Evolutionary conservation across 176 grass and related monocot species (phyloP), one percentile per base, ranked within the genome.

Genomic region (Lolium multiflorum): DNA sequence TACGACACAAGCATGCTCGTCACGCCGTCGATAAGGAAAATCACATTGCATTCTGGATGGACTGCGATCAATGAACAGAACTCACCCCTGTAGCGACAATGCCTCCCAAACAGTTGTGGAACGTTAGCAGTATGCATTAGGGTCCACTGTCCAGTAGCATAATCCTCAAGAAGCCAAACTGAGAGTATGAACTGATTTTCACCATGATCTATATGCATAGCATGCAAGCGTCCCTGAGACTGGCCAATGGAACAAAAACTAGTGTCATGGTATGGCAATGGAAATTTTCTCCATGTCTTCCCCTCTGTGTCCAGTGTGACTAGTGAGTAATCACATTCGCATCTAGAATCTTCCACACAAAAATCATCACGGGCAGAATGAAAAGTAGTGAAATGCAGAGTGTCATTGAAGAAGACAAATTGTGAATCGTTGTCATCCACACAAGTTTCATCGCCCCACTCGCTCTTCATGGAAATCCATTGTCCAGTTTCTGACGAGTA

Each of bases 241-340:
- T 28, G 61, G 1, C 21, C 24, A 1, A 64, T 64, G 61, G 61
- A 64, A 28, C 61, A 12, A 64, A 5, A 14, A 28, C 0, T 20
- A 12, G 4, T 28, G 24, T 4, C 61, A 64, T 64, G 61, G 61
- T 28, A 64, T 28, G 61, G 24, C 24, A 64, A 13, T 6, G 22
- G 61, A 64, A 64, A 64, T 28, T 26, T 64, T 4, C 61, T 64
- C 11, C 22, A 28, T 6, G 61, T 28, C 24, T 64, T 28, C 41
- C 41, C 41, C 41, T 43, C 41, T 8, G 7, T 43, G 41, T 43
- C 41, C 41, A 43, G 0, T 43, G 61, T 64, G 61, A 64, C 24
- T 13, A 64, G 61, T 64, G 61, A 64, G 24, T 64, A 64, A 64
- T 64, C 61, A 64, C 22, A 64, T 12, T 64, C 61, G 28, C 61